Percentiles rank a stretch among this genome's conserved stretches.
Evolutionary conservation across 129 eudicot genomes (phyloP).

Genomic region (Apium graveolens): DNA sequence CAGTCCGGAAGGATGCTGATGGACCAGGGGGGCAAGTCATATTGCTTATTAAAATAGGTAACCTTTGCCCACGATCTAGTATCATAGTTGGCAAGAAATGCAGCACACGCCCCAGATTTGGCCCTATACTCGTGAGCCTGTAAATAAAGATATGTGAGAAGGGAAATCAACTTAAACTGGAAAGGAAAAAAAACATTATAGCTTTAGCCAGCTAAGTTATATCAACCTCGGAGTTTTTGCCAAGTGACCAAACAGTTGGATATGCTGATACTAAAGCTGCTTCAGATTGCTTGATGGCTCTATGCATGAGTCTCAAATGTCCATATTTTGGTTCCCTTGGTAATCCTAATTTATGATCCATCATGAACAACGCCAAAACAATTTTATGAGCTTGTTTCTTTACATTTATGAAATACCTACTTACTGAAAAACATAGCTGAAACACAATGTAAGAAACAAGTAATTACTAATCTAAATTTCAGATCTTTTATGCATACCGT

Average conservation of each 20-base stretch:
- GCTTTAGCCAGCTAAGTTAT: not conserved
- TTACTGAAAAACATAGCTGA: not conserved
- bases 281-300: conserved; percentile 79
- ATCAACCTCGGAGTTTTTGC: conserved; percentile 71
- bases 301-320: conserved; percentile 68
- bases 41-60: conserved; percentile 39
- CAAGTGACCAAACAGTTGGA: conserved; percentile 51
- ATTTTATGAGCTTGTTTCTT: not conserved
- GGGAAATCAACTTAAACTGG: not conserved
- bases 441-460: not conserved
- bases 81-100: conserved; percentile 76
- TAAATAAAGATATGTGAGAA: conserved; percentile 7
- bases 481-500: conserved; percentile 29
- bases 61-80: conserved; percentile 39
- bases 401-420: not conserved
- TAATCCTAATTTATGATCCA: conserved; percentile 24
- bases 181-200: not conserved
- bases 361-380: not conserved
- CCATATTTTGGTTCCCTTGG: conserved; percentile 63
- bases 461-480: not conserved
- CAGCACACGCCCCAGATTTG: conserved; percentile 73
- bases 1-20: conserved; percentile 91
- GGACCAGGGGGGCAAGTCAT: conserved; percentile 85
- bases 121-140: conserved; percentile 75
- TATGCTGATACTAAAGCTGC: conserved; percentile 69